Conservation (phyloP, 345 rosid species). For the Limnanthes douglasii region DNA sequence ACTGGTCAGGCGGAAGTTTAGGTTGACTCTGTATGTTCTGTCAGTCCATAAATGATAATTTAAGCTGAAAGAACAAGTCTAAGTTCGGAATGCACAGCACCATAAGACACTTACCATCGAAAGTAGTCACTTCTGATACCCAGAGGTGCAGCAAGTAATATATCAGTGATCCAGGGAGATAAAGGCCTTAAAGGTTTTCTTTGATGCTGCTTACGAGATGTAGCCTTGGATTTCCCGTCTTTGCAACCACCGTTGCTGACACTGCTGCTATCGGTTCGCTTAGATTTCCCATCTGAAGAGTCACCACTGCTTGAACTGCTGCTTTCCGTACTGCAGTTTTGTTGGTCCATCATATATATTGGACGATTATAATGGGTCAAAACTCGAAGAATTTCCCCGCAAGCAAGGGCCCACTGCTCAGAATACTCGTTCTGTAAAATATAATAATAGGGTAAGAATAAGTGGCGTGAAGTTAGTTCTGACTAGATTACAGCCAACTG, state of each 20-base stretch:
- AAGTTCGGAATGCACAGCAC: too few species aligned
- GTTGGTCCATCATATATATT: constrained; percentile 59
- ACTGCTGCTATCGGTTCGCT: constrained; percentile 20
- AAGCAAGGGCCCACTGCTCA: constrained; percentile 98
- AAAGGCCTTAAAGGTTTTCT: constrained; percentile 87
- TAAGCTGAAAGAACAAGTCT: too few species aligned
- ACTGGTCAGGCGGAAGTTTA: too few species aligned
- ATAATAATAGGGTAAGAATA: constrained; percentile 5
- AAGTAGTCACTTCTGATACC: constrained; percentile 95
- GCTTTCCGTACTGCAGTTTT: constrained; percentile 37
- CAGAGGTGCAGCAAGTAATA: constrained; percentile 85
- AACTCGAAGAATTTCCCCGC: constrained; percentile 90
- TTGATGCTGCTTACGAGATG: constrained; percentile 40
- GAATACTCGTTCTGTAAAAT: constrained; percentile 72
- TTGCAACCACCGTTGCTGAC: constrained; percentile 24
- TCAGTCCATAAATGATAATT: too few species aligned
- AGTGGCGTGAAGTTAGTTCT: neutral
- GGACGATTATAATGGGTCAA: constrained; percentile 98
- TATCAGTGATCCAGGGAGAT: constrained; percentile 94
- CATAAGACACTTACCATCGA: constrained; percentile 57
- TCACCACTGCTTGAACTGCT: constrained; percentile 25
- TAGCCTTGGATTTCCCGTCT: constrained; percentile 22
- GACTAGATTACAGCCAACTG: neutral
- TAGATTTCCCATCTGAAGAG: constrained; percentile 16
- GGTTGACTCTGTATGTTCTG: too few species aligned